Percentiles rank a stretch among this genome's conserved stretches.
phyloP scores from a whole-genome alignment of 148 eudicot genomes.

The Fagopyrum tataricum region DNA sequence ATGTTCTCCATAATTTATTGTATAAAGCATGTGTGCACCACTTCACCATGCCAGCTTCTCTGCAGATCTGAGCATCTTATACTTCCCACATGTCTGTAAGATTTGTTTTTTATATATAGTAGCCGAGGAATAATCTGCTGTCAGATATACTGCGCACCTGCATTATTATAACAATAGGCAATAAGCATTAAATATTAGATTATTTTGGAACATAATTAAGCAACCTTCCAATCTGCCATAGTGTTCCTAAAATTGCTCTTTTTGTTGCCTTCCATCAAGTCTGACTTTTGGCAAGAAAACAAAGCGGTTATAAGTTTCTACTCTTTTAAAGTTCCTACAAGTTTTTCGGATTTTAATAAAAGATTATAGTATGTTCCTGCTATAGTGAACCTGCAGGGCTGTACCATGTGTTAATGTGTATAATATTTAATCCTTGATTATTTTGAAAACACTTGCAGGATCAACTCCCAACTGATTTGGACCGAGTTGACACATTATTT shows the following conservation, averaged over 20 bases:
- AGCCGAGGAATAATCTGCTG: background rate
- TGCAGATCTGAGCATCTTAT: background rate
- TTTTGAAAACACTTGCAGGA: conserved; percentile 45
- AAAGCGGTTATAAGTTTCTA: background rate
- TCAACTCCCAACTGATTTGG: conserved; percentile 76
- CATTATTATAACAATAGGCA: background rate
- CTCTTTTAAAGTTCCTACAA: background rate
- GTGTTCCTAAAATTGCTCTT: background rate
- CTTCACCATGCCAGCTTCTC: background rate
- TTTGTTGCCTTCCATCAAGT: background rate
- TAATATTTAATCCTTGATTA: background rate
- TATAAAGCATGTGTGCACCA: background rate
- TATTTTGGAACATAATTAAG: background rate
- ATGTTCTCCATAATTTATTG: background rate
- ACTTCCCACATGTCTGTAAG: background rate
- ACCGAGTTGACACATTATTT: conserved; percentile 70
- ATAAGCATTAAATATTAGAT: background rate
- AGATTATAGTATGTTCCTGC: background rate
- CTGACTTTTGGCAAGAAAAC: background rate
- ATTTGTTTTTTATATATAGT: background rate
- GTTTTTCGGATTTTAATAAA: background rate
- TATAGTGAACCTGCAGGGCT: background rate
- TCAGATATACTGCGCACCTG: background rate
- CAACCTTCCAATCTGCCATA: background rate
- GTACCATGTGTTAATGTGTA: background rate